A percentile compares a stretch with the other conserved stretches of the same genome.
These are phyloP conservation scores for Reticulascus tulasneorum DNA, from an alignment of 2,329 filamentous ascomycete genomes.

Conservation along the genomic window DNA sequence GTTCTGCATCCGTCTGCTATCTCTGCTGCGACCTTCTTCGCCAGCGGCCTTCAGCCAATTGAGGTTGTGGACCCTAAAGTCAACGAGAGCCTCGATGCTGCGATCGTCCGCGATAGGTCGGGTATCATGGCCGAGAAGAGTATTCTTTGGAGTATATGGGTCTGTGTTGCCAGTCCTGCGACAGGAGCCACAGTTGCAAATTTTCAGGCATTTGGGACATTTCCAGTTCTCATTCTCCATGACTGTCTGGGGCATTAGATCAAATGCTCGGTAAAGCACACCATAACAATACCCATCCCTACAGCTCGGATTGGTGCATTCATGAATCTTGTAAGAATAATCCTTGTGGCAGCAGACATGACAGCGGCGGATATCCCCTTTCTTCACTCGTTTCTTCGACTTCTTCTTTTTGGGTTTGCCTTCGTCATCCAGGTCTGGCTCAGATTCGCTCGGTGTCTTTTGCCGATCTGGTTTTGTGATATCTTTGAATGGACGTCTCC, in stretches of 20 bases:
- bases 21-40: conserved; percentile 53
- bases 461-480: conserved; percentile 58
- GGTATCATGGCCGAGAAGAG: conserved; percentile 86
- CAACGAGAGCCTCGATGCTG: conserved; percentile 84
- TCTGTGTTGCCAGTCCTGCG: conserved; percentile 61
- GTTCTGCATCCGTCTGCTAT: conserved; percentile 54
- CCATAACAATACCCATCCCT: conserved; percentile 83
- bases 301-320: conserved; percentile 69
- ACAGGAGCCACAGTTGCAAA: conserved; percentile 84
- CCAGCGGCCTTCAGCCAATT: conserved; percentile 67
- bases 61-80: conserved; percentile 86
- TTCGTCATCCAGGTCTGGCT: conserved; percentile 61
- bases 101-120: conserved; percentile 84
- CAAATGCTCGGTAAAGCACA: conserved; percentile 86
- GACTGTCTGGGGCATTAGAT: conserved; percentile 77
- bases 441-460: conserved; percentile 45
- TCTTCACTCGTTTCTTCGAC: conserved; percentile 49
- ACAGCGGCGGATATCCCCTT: conserved; percentile 58
- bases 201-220: conserved; percentile 80
- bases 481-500: conserved; percentile 75
- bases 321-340: conserved; percentile 78
- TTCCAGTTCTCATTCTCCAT: conserved; percentile 81
- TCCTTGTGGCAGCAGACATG: conserved; percentile 83
- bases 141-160: conserved; percentile 83
- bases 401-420: conserved; percentile 60